These are phyloP conservation scores for Pilobolus umbonatus DNA, from an alignment of 192 early-diverging fungal genomes.

Conservation along the genomic window DNA sequence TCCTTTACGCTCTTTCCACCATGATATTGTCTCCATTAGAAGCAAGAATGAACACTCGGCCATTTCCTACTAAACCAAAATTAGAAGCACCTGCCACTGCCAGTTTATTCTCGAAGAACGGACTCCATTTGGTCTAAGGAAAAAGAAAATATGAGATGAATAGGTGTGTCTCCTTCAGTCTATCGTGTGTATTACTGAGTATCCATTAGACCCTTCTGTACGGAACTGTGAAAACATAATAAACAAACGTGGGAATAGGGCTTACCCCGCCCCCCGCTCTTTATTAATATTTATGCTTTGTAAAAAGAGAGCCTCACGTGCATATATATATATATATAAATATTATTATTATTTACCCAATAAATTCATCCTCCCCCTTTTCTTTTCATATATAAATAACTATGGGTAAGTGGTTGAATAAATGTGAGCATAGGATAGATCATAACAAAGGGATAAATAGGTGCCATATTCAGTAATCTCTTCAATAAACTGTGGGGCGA, in stretches of 20 bases:
- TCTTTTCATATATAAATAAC: too few species aligned
- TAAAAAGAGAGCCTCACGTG: too few species aligned
- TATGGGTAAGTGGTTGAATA: too few species aligned
- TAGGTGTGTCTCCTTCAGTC: neutral
- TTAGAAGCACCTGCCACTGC: slow-evolving; percentile 89
- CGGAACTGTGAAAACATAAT: slow-evolving; percentile 56
- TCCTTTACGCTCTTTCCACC: slow-evolving; percentile 62
- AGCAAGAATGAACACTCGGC: slow-evolving; percentile 74
- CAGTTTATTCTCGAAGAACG: slow-evolving; percentile 86
- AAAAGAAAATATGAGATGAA: slow-evolving; percentile 1
- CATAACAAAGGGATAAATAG: too few species aligned
- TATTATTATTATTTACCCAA: too few species aligned
- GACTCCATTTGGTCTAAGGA: slow-evolving; percentile 82
- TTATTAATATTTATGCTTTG: too few species aligned
- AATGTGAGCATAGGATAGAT: too few species aligned
- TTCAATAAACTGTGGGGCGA: slow-evolving; percentile 84
- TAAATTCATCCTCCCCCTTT: too few species aligned
- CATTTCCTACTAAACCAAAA: slow-evolving; percentile 97
- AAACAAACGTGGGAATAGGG: slow-evolving; percentile 1
- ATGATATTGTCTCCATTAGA: slow-evolving; percentile 37
- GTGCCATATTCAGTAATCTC: slow-evolving; percentile 67
- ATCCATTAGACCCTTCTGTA: slow-evolving; percentile 86
- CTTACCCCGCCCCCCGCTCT: too few species aligned
- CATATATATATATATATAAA: too few species aligned
- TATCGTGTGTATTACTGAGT: slow-evolving; percentile 53